Evolutionary conservation across 495 filamentous ascomycete species (phyloP), one percentile per base, ranked within the genome.

Genomic region (Aspergillus sclerotioniger): DNA sequence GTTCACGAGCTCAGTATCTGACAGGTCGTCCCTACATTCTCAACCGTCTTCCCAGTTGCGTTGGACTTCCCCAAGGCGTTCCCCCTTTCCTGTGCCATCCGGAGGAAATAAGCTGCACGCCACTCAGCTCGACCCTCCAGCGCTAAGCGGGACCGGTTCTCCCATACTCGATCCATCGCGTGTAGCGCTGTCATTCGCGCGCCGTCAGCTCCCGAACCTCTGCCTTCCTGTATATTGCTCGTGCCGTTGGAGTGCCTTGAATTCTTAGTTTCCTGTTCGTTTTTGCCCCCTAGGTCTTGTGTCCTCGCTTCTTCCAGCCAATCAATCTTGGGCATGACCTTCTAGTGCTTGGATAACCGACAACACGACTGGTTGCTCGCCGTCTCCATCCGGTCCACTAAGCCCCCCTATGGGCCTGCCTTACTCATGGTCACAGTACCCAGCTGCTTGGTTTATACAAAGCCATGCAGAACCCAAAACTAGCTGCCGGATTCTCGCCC

Each of bases 391-490:
- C 46, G 45, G 48, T 56, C 39, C 43, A 37, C 45, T 45, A 41
- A 52, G 60, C 52, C 46, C 37, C 54, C 49, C 49, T 53, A 46
- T 52, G 51, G 54, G 54, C 57, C 46, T 32, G 43, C 29, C 41
- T 41, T 43, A 58, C 55, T 55, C 29, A 58, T 62, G 60, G 54
- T 54, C 28, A 48, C 19, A 44, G 53, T 43, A 50, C 29, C 20
- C 44, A 45, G 32, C 16, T 44, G 19, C 56, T 44, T 35, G 10
- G 32, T 39, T 35, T 45, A 47, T 35, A 39, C 59, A 41, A 41
- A 54, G 56, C 20, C 48, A 68, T 65, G 65, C 58, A 68, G 41
- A 60, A 43, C 32, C 35, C 49, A 31, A 35, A 31, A 5, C 54
- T 39, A 49, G 51, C 12, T 37, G 45, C 50, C 51, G 47, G 55